Percentiles rank a stretch among this genome's conserved stretches.
These are phyloP conservation scores for sorghum (Sorghum bicolor) DNA, from an alignment of 176 grass and related monocot species.

Conservation along the genomic window Sorghum_bicolor_NCBIv3 NC_012870.2:79172501-79173000, in stretches of 20 bases:
- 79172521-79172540: constrained; percentile 54
- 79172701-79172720: constrained; percentile 79
- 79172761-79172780: background rate
- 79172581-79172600: background rate
- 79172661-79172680: constrained; percentile 48
- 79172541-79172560: constrained; percentile 42
- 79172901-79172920: constrained; percentile 3
- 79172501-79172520: constrained; percentile 58
- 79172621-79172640: background rate
- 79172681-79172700: constrained; percentile 78
- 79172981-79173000: background rate
- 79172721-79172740: constrained; percentile 44
- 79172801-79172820: constrained; percentile 66
- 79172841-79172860: constrained; percentile 72
- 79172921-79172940: constrained; percentile 2
- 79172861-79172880: constrained; percentile 71
- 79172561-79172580: constrained; percentile 23
- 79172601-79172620: background rate
- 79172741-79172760: background rate
- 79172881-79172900: constrained; percentile 46
- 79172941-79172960: background rate
- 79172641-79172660: constrained; percentile 51
- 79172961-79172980: constrained; percentile 24
- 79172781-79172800: constrained; percentile 31
- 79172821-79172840: constrained; percentile 74